A percentile compares a stretch with the other conserved stretches of the same genome.
Evolutionary conservation across 768 basidiomycete species (phyloP).

Genomic region (Punctularia strigosozonata): DNA sequence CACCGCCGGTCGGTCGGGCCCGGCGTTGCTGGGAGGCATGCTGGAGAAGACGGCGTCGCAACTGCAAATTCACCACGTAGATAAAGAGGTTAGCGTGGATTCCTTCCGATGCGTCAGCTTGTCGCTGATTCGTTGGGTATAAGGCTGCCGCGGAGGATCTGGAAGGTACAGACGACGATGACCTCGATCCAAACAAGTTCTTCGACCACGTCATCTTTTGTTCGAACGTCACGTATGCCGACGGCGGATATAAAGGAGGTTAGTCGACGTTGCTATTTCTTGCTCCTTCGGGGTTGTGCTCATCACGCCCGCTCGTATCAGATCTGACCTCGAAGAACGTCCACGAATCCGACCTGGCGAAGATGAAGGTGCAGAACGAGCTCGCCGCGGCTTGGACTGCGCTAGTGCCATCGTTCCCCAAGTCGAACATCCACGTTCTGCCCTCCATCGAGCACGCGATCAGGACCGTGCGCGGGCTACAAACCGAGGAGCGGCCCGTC

Average conservation of each 20-base stretch:
- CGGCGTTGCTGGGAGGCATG: conserved; percentile 53
- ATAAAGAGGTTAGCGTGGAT: conserved; percentile 25
- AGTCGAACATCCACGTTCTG: conserved; percentile 58
- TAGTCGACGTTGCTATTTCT: conserved; percentile 13
- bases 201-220: conserved; percentile 91
- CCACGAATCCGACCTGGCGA: conserved; percentile 44
- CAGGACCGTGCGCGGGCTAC: conserved; percentile 40
- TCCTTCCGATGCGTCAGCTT: too few relatives aligned
- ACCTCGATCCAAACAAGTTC: too few relatives aligned
- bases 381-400: conserved; percentile 64
- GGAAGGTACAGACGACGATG: too few relatives aligned
- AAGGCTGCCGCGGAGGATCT: too few relatives aligned
- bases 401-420: conserved; percentile 50
- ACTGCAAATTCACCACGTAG: conserved; percentile 27
- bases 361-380: conserved; percentile 65
- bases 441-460: conserved; percentile 88
- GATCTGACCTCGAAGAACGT: conserved; percentile 71
- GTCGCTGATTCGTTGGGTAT: too few relatives aligned
- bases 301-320: conserved; percentile 17
- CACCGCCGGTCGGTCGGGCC: conserved; percentile 79
- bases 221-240: conserved; percentile 88
- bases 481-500: conserved; percentile 17
- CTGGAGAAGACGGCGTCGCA: conserved; percentile 37
- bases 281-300: not conserved
- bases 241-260: conserved; percentile 90